Conservation (phyloP, 1,284 basidiomycete species). For the Xerocomus nothofagi region DNA sequence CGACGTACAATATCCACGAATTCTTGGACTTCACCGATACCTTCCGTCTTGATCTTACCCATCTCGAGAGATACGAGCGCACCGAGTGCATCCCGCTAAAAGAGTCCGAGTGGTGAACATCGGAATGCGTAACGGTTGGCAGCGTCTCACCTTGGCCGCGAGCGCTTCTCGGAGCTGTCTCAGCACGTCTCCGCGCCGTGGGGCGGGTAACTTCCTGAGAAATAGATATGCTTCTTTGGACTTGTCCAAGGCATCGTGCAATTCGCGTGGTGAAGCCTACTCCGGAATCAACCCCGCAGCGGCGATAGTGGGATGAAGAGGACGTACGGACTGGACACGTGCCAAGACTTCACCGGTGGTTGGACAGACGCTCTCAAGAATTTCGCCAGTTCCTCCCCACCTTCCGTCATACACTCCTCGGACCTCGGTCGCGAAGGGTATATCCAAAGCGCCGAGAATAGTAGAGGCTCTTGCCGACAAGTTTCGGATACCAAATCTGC, state of each 20-base stretch:
- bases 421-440: conserved; percentile 53
- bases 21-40: conserved; percentile 91
- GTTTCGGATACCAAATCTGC: conserved; percentile 27
- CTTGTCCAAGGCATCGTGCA: conserved; percentile 60
- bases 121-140: background rate
- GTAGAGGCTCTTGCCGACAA: conserved; percentile 65
- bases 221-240: conserved; percentile 69
- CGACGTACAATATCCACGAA: conserved; percentile 83
- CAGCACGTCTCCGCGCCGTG: conserved; percentile 84
- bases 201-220: conserved; percentile 82
- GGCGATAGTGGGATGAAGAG: background rate
- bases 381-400: conserved; percentile 75
- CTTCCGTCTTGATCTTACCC: conserved; percentile 96
- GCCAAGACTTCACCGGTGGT: conserved; percentile 77
- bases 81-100: conserved; percentile 77
- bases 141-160: conserved; percentile 63
- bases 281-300: background rate
- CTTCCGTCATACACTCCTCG: conserved; percentile 75
- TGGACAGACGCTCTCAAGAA: conserved; percentile 69
- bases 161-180: conserved; percentile 86
- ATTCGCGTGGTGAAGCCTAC: conserved; percentile 69
- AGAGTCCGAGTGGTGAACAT: conserved; percentile 2
- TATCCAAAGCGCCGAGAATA: conserved; percentile 62
- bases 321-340: conserved; percentile 59
- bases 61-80: conserved; percentile 87